phyloP scores from a whole-genome alignment of 768 basidiomycete species.

The Xerocomellus amylosporus region DNA sequence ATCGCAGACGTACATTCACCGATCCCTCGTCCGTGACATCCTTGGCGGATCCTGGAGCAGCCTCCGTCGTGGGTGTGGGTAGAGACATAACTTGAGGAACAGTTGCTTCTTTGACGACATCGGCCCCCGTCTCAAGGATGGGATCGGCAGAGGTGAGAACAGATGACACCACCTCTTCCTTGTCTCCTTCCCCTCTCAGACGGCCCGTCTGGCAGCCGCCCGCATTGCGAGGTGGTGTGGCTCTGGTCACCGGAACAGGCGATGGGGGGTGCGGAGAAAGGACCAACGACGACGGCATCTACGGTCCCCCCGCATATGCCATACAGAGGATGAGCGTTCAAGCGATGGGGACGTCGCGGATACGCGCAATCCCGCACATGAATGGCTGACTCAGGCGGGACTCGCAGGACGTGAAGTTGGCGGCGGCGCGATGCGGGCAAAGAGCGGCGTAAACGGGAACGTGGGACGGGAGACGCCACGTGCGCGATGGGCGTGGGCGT shows the following conservation, averaged over 20 bases:
- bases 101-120: background rate
- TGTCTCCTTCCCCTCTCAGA: background rate
- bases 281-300: slow-evolving; percentile 28
- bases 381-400: slow-evolving; percentile 19
- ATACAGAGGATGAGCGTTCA: slow-evolving; percentile 1
- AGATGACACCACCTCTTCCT: slow-evolving; percentile 1
- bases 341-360: slow-evolving; percentile 14
- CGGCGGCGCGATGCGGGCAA: slow-evolving; percentile 26
- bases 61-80: background rate
- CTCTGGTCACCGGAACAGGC: slow-evolving; percentile 25
- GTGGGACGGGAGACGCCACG: slow-evolving; percentile 18
- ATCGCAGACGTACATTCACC: background rate
- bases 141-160: background rate
- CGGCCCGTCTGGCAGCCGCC: slow-evolving; percentile 50
- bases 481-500: slow-evolving; percentile 26
- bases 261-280: slow-evolving; percentile 35
- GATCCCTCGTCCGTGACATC: background rate
- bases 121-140: background rate
- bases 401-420: slow-evolving; percentile 31
- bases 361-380: slow-evolving; percentile 26
- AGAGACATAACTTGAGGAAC: background rate
- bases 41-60: background rate
- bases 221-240: slow-evolving; percentile 62
- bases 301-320: slow-evolving; percentile 16
- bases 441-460: slow-evolving; percentile 35